These are phyloP conservation scores for Podila epigama DNA, from an alignment of 192 early-diverging fungal genomes.

Conservation along the genomic window DNA sequence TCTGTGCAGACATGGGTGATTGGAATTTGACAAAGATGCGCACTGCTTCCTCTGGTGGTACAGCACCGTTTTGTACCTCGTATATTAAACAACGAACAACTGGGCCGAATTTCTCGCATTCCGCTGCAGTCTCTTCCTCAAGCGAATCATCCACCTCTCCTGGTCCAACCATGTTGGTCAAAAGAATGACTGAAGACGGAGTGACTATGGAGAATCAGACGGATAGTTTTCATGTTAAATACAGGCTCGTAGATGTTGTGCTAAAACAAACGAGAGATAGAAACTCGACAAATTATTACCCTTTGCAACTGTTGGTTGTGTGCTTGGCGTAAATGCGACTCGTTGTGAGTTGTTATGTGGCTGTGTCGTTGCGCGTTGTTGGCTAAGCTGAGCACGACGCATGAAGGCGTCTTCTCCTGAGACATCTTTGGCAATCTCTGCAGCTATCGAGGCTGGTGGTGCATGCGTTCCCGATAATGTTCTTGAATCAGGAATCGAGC, in stretches of 20 bases:
- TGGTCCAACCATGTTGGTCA: constrained; percentile 82
- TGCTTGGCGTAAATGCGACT: constrained; percentile 2
- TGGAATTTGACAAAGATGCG: constrained; percentile 83
- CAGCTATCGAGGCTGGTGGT: constrained; percentile 3
- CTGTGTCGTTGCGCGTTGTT: constrained; percentile 10
- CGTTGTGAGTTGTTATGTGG: not conserved
- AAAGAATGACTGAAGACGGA: constrained; percentile 59
- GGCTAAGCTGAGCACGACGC: constrained; percentile 59
- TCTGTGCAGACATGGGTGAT: constrained; percentile 54
- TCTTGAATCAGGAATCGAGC: no score
- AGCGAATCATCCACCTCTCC: constrained; percentile 80
- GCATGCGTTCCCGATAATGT: no score
- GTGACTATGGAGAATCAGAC: constrained; percentile 1
- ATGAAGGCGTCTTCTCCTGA: constrained; percentile 77
- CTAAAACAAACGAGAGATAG: not conserved
- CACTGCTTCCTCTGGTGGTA: constrained; percentile 72
- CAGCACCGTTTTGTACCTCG: constrained; percentile 65
- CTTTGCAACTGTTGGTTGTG: constrained; percentile 5
- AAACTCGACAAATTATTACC: not conserved
- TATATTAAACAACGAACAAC: constrained; percentile 73
- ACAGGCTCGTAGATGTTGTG: not conserved
- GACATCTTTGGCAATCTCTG: constrained; percentile 52
- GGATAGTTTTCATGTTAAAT: not conserved
- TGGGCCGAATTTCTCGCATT: constrained; percentile 80
- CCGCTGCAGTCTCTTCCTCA: constrained; percentile 77